Base-by-base conservation (phyloP, 257 asterid species). In the Primulina eburnea region DNA sequence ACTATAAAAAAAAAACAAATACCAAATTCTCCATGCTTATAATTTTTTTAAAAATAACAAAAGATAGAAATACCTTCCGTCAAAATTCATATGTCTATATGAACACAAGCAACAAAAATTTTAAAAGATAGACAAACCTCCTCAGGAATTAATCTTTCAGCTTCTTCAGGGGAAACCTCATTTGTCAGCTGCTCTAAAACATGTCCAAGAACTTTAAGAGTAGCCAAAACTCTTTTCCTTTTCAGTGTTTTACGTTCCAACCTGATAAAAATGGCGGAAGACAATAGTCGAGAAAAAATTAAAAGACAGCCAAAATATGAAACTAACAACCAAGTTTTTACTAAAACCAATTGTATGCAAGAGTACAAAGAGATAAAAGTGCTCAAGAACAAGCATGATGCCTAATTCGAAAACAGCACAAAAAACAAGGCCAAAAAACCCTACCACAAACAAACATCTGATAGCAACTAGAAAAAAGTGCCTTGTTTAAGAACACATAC, bases 111-210 rank as follows among this genome's bases (percentile, higher is more conserved):
- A 69, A 52, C 28, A 34, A 35, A 38, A 64, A 53, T 28, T 17
- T 30, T 28, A 77, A 71, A 63, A 71, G 26, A 37, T 56, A 57
- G 20, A 71, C 70, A 73, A 65, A 93, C 99, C 97, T 93, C 99
- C 16, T 82, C 88, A 8, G 99, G 92, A 74, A 93, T 84, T 82
- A 93, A 83, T 73, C 88, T 85, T 30, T 81, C 96, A 73, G 97
- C 99, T 82, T 93, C 99, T 83, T 93, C 99, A 56, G 97, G 96
- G 56, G 97, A 86, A 64, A 90, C 80, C 63, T 90, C 99, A 81
- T 87, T 86, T 69, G 84, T 85, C 78, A 93, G 79, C 80, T 90
- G 96, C 78, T 81, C 91, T 60, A 93, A 78, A 68, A 93, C 97
- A 79, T 77, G 82, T 62, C 97, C 96, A 71, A 93, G 81, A 71